phyloP scores from a whole-genome alignment of 768 basidiomycete genomes.

The Cubamyces lactineus region DNA sequence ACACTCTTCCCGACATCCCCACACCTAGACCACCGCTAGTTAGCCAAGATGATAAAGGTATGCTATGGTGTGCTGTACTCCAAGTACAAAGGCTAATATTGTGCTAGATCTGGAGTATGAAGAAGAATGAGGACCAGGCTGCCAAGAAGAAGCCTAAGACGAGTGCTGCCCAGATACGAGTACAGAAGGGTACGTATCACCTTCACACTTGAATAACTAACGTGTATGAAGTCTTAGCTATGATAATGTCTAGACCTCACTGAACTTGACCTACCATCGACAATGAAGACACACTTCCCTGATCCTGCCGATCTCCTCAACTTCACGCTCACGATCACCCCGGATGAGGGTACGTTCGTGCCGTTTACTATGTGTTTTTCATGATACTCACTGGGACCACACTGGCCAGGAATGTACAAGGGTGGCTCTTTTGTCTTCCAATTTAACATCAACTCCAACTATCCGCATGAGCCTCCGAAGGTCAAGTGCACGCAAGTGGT shows the following conservation, averaged over 20 bases:
- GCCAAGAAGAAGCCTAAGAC: conserved; percentile 99
- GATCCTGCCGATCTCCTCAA: conserved; percentile 95
- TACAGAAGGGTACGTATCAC: conserved; percentile 86
- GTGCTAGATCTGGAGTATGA: conserved; percentile 95
- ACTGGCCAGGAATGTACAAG: conserved; percentile 89
- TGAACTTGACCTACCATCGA: conserved; percentile 92
- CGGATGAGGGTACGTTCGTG: conserved; percentile 84
- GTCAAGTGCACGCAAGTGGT: conserved; percentile 97
- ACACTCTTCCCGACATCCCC: conserved; percentile 2
- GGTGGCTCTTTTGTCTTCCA: conserved; percentile 93
- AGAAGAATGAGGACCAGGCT: conserved; percentile 98
- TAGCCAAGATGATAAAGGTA: conserved; percentile 26
- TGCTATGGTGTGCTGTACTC: background rate
- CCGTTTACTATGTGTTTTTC: background rate
- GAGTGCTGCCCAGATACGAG: conserved; percentile 95
- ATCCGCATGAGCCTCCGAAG: conserved; percentile 99
- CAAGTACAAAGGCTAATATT: background rate
- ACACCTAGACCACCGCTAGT: background rate
- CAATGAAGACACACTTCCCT: conserved; percentile 95
- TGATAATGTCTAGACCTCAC: conserved; percentile 73
- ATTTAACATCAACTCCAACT: conserved; percentile 95
- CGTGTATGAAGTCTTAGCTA: background rate
- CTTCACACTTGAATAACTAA: background rate
- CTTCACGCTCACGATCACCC: conserved; percentile 93
- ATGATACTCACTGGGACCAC: background rate